Percentiles rank a stretch among this genome's conserved stretches.
These are phyloP conservation scores for Cymbopogon flexuosus DNA, from an alignment of 202 grass and related monocot genomes.

Conservation along the genomic window DNA sequence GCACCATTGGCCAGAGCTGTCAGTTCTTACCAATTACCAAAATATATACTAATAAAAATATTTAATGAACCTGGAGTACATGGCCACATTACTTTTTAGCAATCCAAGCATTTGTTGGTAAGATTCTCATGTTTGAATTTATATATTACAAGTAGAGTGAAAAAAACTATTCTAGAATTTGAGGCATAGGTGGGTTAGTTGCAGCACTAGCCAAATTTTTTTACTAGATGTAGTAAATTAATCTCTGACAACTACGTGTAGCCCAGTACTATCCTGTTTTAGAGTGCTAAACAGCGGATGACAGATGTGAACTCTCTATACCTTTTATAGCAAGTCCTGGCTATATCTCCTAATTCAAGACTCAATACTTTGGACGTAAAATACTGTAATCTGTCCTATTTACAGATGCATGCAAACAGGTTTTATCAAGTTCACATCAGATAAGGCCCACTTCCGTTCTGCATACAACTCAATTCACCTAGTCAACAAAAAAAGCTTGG, in stretches of 20 bases:
- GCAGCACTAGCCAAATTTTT: background rate
- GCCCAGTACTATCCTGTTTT: background rate
- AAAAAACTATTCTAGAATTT: background rate
- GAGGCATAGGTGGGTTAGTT: background rate
- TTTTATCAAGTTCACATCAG: background rate
- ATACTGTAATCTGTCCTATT: background rate
- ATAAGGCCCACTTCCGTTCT: background rate
- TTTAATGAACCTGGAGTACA: background rate
- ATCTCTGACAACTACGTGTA: background rate
- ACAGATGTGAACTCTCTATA: background rate
- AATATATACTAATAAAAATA: constrained; percentile 1
- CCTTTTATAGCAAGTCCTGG: background rate
- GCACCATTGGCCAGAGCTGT: background rate
- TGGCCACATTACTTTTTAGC: background rate
- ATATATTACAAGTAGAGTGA: background rate
- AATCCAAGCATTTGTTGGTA: background rate
- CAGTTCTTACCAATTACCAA: background rate
- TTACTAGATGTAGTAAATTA: constrained; percentile 10
- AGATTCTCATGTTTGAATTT: background rate
- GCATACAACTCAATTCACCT: background rate
- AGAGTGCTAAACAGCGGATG: background rate
- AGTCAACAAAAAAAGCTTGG: background rate
- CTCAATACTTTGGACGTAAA: background rate
- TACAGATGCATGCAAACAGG: background rate
- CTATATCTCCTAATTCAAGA: background rate